Conservation (phyloP, 768 basidiomycete genomes). For the Russula sp. region DNA sequence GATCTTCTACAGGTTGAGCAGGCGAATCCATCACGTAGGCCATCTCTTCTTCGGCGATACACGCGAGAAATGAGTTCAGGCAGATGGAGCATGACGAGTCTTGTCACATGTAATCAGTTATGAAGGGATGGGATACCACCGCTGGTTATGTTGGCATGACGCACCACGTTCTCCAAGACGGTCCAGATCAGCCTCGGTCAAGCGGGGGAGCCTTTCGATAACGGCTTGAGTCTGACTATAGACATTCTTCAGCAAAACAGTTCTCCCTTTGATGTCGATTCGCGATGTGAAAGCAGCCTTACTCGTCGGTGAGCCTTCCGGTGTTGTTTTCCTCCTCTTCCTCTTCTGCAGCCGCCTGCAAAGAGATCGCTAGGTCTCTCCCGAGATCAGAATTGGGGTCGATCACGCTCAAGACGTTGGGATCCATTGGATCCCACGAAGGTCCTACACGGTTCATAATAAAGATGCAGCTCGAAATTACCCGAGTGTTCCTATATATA, state of each 20-base stretch:
- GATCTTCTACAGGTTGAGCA: slow-evolving; percentile 61
- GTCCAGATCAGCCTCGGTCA: slow-evolving; percentile 50
- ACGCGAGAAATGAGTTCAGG: slow-evolving; percentile 61
- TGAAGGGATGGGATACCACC: not conserved
- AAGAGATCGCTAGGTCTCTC: not conserved
- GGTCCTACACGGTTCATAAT: slow-evolving; percentile 1
- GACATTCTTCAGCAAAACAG: not conserved
- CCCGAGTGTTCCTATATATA: not conserved
- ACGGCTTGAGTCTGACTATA: slow-evolving; percentile 41
- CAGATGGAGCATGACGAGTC: slow-evolving; percentile 78
- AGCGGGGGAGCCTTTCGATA: slow-evolving; percentile 46
- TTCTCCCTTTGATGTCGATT: no score
- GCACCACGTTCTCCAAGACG: slow-evolving; percentile 49
- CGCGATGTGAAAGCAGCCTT: not conserved
- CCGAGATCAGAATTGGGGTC: slow-evolving; percentile 3
- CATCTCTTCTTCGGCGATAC: slow-evolving; percentile 72
- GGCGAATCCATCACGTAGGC: slow-evolving; percentile 77
- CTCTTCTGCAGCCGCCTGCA: not conserved
- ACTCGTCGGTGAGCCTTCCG: not conserved
- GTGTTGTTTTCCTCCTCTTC: not conserved
- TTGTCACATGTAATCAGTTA: slow-evolving; percentile 33
- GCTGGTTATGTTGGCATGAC: slow-evolving; percentile 7
- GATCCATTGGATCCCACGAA: slow-evolving; percentile 4
- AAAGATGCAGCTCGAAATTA: not conserved
- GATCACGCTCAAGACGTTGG: not conserved